Base-by-base conservation (phyloP, 768 basidiomycete species). In the Lactarius pseudohatsudake region DNA sequence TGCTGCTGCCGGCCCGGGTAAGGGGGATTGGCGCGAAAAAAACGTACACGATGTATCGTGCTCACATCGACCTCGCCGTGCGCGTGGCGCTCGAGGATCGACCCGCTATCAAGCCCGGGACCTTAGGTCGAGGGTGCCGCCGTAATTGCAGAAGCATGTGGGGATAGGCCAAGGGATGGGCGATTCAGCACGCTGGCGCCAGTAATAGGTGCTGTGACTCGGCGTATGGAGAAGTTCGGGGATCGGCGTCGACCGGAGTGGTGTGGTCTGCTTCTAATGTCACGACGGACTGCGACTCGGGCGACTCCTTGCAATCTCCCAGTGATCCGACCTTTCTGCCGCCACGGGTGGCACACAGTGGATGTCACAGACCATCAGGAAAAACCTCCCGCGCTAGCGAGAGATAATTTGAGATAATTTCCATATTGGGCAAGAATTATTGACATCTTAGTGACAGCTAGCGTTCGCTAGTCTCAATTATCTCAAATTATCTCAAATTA, bases 191-290 rank as follows among this genome's bases (percentile, higher is more conserved):
- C 9, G 3, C 32, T 13, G 18, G n/a, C 18, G 43, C n/a, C 34
- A 11, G 20, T 20, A 5, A 1, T 10, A 2, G 34, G 13, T 57
- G 30, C 16, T n/a, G n/a, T n/a, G n/a, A n/a, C n/a, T n/a, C n/a
- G n/a, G n/a, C n/a, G n/a, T n/a, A n/a, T n/a, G n/a, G n/a, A n/a
- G n/a, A n/a, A n/a, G n/a, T n/a, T n/a, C 66, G 20, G 66, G 62
- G 28, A 67, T 64, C 10, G 66, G 66, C 26, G 62, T 64, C 54
- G 64, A 43, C 20, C 62, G 66, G 62, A 67, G 62, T 26, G 26
- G 26, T 26, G 26, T 26, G 26, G 26, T 26, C 26, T 26, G 16
- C 58, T 67, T 5, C 58, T 57, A 64, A 5, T 4, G 62, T 30
- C 36, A 32, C 26, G 58, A 67, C 43, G 34, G 62, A 67, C 58